These are phyloP conservation scores for Cladosporium cucumerinum DNA, from an alignment of 2,329 filamentous ascomycete genomes.

Conservation along the genomic window DNA sequence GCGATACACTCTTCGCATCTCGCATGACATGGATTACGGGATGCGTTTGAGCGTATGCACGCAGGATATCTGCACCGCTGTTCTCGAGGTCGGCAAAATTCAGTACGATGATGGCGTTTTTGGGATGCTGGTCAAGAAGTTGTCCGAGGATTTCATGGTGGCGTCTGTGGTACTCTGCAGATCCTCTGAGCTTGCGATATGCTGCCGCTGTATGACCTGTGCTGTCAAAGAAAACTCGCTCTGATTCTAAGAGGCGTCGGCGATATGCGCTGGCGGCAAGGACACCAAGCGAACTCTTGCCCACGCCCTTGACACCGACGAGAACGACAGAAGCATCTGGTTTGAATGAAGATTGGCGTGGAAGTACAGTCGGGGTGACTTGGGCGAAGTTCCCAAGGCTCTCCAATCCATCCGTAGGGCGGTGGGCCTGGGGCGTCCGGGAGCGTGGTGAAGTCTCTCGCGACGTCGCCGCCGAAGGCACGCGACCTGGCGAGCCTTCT, in stretches of 20 bases:
- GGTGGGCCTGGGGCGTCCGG: slow-evolving; percentile 12
- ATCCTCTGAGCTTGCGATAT: slow-evolving; percentile 63
- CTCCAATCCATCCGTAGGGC: slow-evolving; percentile 10
- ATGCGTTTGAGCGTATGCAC: slow-evolving; percentile 60
- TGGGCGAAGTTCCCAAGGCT: slow-evolving; percentile 15
- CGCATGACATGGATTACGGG: slow-evolving; percentile 69
- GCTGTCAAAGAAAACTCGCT: slow-evolving; percentile 63
- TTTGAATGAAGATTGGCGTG: slow-evolving; percentile 42
- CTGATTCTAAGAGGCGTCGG: slow-evolving; percentile 65
- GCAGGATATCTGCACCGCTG: slow-evolving; percentile 57
- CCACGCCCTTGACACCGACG: slow-evolving; percentile 68
- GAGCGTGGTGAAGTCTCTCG: slow-evolving; percentile 19
- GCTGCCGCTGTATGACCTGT: slow-evolving; percentile 60
- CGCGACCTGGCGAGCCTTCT: slow-evolving; percentile 15
- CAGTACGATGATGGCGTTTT: slow-evolving; percentile 66
- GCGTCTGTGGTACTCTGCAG: slow-evolving; percentile 59
- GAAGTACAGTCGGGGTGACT: slow-evolving; percentile 8
- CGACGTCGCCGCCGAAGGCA: slow-evolving; percentile 8
- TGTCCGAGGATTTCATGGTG: slow-evolving; percentile 61
- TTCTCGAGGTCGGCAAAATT: slow-evolving; percentile 67
- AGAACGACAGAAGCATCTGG: slow-evolving; percentile 68
- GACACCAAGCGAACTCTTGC: slow-evolving; percentile 72
- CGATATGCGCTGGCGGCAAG: slow-evolving; percentile 70
- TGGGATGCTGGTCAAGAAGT: slow-evolving; percentile 57
- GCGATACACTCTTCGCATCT: slow-evolving; percentile 61